phyloP scores from a whole-genome alignment of 192 early-diverging fungal genomes.

The Coemansia sp. region DNA sequence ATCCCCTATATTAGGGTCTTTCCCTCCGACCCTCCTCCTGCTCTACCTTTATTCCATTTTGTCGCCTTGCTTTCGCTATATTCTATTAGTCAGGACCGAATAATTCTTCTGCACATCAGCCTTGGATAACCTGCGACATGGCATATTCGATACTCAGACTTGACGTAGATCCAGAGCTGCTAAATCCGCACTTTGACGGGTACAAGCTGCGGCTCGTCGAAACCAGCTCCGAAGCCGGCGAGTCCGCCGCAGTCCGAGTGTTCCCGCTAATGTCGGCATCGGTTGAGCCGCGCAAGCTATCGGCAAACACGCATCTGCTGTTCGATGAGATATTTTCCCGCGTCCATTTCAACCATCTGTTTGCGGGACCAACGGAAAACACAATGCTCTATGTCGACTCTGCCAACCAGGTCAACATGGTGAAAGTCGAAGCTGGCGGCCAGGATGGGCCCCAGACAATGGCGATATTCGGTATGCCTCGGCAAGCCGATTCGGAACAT shows the following conservation, averaged over 20 bases:
- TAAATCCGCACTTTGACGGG: slow-evolving; percentile 69
- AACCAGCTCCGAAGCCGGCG: slow-evolving; percentile 23
- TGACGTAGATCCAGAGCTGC: slow-evolving; percentile 38
- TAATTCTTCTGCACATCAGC: no score
- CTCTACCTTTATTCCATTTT: no score
- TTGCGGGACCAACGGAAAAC: slow-evolving; percentile 41
- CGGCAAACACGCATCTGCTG: slow-evolving; percentile 53
- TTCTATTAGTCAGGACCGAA: no score
- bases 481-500: slow-evolving; percentile 1
- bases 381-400: slow-evolving; percentile 35
- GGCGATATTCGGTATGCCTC: slow-evolving; percentile 30
- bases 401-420: slow-evolving; percentile 17
- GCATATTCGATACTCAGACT: slow-evolving; percentile 34
- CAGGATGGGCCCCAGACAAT: slow-evolving; percentile 1
- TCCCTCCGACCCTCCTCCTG: no score
- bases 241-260: not conserved
- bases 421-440: not conserved
- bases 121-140: slow-evolving; percentile 10
- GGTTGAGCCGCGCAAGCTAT: slow-evolving; percentile 37
- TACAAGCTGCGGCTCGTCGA: slow-evolving; percentile 65
- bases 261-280: slow-evolving; percentile 8
- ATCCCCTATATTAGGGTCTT: no score
- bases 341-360: slow-evolving; percentile 65
- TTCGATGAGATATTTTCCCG: slow-evolving; percentile 64
- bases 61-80: no score